Evolutionary conservation across 2,329 filamentous ascomycete species (phyloP), one percentile per base, ranked within the genome.

Genomic region (Scedosporium dehoogii): DNA sequence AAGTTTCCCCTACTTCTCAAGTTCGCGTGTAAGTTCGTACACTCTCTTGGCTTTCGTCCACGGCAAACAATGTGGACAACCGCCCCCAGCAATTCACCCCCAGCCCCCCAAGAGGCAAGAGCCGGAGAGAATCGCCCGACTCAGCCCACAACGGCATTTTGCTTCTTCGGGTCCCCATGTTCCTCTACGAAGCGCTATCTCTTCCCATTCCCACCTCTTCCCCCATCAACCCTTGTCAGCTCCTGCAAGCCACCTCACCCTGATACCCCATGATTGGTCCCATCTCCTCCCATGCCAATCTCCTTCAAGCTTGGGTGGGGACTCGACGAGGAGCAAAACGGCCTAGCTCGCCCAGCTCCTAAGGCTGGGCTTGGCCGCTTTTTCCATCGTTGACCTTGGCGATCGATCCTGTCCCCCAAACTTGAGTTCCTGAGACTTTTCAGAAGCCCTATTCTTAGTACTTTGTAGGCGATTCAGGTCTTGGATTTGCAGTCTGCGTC

Each of bases 201-300:
- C n/a, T 14, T 58, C 18, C 57, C 57, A 27, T 41, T 44, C 33
- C 38, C 33, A 23, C 18, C n/a, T 21, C 14, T 14, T 6, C 16
- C 5, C 38, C 29, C n/a, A 23, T 10, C 57, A 12, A 42, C n/a
- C 57, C 33, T 18, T 7, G 57, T 51, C 41, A 60, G 58, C 58
- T 60, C 58, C 44, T 60, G 58, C 58, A 60, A 53, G 58, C 58
- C 42, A 48, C 14, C n/a, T n/a, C 41, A 27, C 41, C 23, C 21
- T 18, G 14, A 23, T 10, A 2, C 27, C 41, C 38, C 23, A 16
- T 60, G 42, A 60, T 60, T 60, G 58, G 58, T 25, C 25, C 42
- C 21, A 16, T 53, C 48, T 10, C 48, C 18, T 53, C 48, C 18
- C 48, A 29, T 53, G 48, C 48, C 48, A 53, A 53, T 23, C 48